These are phyloP conservation scores for Pythium guiyangense DNA, from an alignment of 352 stramenopile genomes.

Conservation along the genomic window DNA sequence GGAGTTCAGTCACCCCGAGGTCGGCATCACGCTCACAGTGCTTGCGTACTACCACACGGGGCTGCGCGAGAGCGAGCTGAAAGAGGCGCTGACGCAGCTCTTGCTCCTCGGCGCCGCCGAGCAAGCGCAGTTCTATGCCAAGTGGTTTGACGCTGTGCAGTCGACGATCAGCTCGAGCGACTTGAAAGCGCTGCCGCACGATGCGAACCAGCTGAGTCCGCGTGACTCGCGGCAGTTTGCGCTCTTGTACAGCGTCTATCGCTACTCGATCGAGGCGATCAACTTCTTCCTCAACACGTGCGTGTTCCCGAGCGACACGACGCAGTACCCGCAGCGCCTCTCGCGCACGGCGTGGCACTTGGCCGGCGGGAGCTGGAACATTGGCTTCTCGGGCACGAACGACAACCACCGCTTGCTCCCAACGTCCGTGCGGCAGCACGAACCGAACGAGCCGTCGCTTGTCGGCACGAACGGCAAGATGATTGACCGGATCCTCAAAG, in stretches of 20 bases:
- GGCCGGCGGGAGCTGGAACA: slow-evolving; percentile 40
- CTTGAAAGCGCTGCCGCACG: slow-evolving; percentile 27
- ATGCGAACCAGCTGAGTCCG: slow-evolving; percentile 72
- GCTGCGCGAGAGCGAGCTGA: slow-evolving; percentile 45
- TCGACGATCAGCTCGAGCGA: slow-evolving; percentile 13
- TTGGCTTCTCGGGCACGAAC: slow-evolving; percentile 90
- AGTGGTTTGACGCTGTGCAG: slow-evolving; percentile 56
- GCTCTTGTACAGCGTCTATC: slow-evolving; percentile 42
- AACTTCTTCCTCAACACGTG: slow-evolving; percentile 84
- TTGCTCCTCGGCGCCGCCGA: slow-evolving; percentile 61
- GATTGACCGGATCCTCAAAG: slow-evolving; percentile 64
- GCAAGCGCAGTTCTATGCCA: slow-evolving; percentile 53
- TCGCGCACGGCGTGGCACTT: slow-evolving; percentile 82
- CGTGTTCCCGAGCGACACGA: slow-evolving; percentile 82
- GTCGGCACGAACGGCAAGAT: slow-evolving; percentile 84
- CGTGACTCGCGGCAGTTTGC: slow-evolving; percentile 63
- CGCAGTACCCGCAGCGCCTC: slow-evolving; percentile 73
- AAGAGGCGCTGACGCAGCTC: slow-evolving; percentile 45
- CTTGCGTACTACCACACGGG: slow-evolving; percentile 85
- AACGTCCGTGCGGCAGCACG: slow-evolving; percentile 53
- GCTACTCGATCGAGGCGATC: slow-evolving; percentile 63
- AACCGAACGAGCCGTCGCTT: slow-evolving; percentile 46
- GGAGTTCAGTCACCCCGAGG: slow-evolving; percentile 89
- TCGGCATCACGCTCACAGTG: slow-evolving; percentile 75
- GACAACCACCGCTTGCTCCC: slow-evolving; percentile 83